Base-by-base conservation (phyloP, 2,329 filamentous ascomycete genomes). In the Cladophialophora bantiana region DNA sequence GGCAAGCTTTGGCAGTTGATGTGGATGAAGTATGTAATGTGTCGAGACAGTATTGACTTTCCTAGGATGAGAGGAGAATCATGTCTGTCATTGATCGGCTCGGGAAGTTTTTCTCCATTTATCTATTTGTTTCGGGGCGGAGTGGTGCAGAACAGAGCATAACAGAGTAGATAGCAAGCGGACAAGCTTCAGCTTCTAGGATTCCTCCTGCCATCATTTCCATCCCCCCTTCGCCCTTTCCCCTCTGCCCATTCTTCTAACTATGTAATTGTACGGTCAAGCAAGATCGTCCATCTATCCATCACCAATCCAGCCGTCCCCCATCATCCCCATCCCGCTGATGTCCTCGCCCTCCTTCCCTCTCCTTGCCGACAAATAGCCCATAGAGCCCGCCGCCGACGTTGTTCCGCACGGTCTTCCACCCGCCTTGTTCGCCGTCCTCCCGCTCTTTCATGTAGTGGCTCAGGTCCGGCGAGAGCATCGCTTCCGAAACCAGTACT, bases 391-490 rank as follows among this genome's bases (percentile, higher is more conserved):
- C 67, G 0, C 67, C 67, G 9, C 64, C 67, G 57, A 69, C 67
- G 31, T 55, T 15, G 50, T 69, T 69, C 35, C 56, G 34, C 13
- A 67, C 64, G 2, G 60, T 18, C 42, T 62, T 69, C 67, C 67
- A 69, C 5, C 40, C 56, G 3, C 55, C 54, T 6, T 45, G 56
- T 13, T 58, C 57, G 1, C 40, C 66, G 3, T 45, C 66, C 15
- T 62, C 59, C 18, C 61, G 64, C 31, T 65, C 64, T 50, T 62
- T 64, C 64, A 69, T 66, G 31, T 69, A 69, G 18, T 66, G 60
- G 40, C 67, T 69, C 20, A 69, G 42, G 48, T 69, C 67, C 6
- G 67, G 67, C 13, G 60, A 45, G 57, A 69, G 61, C 64, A 66
- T 67, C 31, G 66, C 45, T 18, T 31, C 12, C 38, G 50, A n/a